Percentiles rank a stretch among this genome's conserved stretches.
phyloP scores from a whole-genome alignment of 2,329 filamentous ascomycete genomes.

The Raffaelea ambrosiae region DNA sequence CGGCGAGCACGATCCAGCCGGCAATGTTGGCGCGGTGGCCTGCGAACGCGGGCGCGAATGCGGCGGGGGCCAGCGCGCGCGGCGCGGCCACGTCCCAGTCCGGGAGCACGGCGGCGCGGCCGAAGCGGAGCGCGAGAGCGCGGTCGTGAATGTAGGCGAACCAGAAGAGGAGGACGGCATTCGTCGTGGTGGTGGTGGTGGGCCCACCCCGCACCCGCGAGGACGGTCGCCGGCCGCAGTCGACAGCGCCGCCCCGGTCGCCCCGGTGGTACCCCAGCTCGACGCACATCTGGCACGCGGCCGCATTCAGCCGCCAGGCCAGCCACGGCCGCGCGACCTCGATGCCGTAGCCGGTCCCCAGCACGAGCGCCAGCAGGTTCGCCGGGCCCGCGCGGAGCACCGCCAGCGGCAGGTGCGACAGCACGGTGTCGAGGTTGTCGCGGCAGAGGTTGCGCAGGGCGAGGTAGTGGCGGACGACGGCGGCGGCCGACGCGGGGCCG shows the following conservation, averaged over 20 bases:
- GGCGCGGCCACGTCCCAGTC: conserved; percentile 45
- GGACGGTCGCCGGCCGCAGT: no score
- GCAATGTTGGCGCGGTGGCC: conserved; percentile 38
- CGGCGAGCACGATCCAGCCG: conserved; percentile 48
- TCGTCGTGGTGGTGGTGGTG: background rate
- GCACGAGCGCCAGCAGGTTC: conserved; percentile 44
- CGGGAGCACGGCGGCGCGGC: conserved; percentile 47
- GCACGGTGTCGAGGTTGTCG: conserved; percentile 8
- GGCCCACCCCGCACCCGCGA: no score
- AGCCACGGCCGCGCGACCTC: conserved; percentile 54
- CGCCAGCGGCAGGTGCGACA: conserved; percentile 39
- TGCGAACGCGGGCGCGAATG: conserved; percentile 16
- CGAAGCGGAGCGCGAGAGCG: conserved; percentile 48
- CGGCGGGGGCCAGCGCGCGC: conserved; percentile 18
- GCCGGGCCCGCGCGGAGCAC: background rate
- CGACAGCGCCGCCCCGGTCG: background rate
- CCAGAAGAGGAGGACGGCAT: conserved; percentile 15
- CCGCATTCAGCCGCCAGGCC: conserved; percentile 51
- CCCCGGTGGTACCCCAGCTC: conserved; percentile 48
- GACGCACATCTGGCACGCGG: conserved; percentile 51
- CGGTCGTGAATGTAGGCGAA: conserved; percentile 35
- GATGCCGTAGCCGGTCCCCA: conserved; percentile 51
- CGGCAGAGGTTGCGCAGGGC: conserved; percentile 21
- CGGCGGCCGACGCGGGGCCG: background rate
- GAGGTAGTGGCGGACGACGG: conserved; percentile 22